Evolutionary conservation across 371 early-diverging fungal genomes (phyloP).

Genomic region (Mortierella sp.): DNA sequence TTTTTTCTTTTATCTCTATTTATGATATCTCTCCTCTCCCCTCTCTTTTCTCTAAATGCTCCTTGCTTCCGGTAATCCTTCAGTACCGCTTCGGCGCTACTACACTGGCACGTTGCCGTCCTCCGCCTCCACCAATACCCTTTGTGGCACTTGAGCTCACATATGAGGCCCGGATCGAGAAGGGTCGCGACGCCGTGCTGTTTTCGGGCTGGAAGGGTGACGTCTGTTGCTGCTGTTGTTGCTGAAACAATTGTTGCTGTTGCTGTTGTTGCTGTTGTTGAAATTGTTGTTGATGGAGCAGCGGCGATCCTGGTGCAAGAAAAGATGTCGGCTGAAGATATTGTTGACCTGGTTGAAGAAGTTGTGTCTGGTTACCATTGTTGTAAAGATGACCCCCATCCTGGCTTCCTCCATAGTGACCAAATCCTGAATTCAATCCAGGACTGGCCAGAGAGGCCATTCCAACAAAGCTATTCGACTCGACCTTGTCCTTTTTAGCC

Average conservation of each 20-base stretch:
- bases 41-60: not conserved
- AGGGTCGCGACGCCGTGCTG: constrained; percentile 5
- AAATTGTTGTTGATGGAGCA: not conserved
- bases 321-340: not conserved
- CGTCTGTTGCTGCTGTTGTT: constrained; percentile 9
- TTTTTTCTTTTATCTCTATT: too few species aligned
- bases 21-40: too few species aligned
- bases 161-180: constrained; percentile 36
- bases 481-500: constrained; percentile 54
- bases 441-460: constrained; percentile 23
- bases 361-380: constrained; percentile 37
- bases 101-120: constrained; percentile 47
- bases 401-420: constrained; percentile 20
- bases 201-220: constrained; percentile 4
- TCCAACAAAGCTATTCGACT: constrained; percentile 43
- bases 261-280: not conserved
- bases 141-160: constrained; percentile 45
- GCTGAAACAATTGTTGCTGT: constrained; percentile 16
- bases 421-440: constrained; percentile 22
- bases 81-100: constrained; percentile 33
- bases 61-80: not conserved
- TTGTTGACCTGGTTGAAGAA: constrained; percentile 21
- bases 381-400: constrained; percentile 21
- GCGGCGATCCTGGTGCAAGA: not conserved
- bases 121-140: constrained; percentile 30